Evolutionary conservation across 1,139 yeast species (phyloP), one percentile per base, ranked within the genome.

Genomic region (Yamadazyma atmosphaerica): DNA sequence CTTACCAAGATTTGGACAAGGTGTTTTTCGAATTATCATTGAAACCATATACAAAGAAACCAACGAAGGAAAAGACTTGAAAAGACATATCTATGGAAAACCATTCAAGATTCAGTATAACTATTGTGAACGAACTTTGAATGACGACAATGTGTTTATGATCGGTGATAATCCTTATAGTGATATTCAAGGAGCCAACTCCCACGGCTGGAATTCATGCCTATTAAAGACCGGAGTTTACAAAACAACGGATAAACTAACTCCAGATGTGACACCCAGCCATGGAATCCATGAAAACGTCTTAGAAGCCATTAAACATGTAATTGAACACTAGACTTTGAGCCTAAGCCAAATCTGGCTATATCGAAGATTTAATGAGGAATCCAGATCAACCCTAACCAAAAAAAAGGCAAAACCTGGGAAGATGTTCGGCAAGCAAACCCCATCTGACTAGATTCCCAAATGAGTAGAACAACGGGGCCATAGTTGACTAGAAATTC

Each of bases 141-240:
- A 39, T 8, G 38, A 47, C n/a, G 54, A 72, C 6, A 64, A 73
- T 26, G 84, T 92, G 2, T 90, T 74, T 63, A 92, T 92, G 98
- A 86, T 92, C 22, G 98, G 98, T 18, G 98, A 92, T 61, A 92
- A 92, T 59, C 98, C 97, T 2, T 92, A 83, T 19, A 81, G 90
- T 37, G 98, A 92, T 56, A 92, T 92, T 35, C 73, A 74, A 45
- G 98, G 98, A 0, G 98, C 96, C 2, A 83, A 85, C 52, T 70
- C 70, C 41, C 81, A 81, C 56, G 96, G 96, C 2, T 92, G 98
- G 98, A 80, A 83, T 36, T 82, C 92, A 14, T 74, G 88, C 33
- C 72, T 92, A 33, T 87, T 92, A 29, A 72, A 83, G 46, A 86
- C 97, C 0, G 98, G 98, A 0, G 98, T 92, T 2, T 92, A 79